Evolutionary conservation across 2,329 filamentous ascomycete genomes (phyloP), one percentile per base, ranked within the genome.

Genomic region (Alternaria longipes): DNA sequence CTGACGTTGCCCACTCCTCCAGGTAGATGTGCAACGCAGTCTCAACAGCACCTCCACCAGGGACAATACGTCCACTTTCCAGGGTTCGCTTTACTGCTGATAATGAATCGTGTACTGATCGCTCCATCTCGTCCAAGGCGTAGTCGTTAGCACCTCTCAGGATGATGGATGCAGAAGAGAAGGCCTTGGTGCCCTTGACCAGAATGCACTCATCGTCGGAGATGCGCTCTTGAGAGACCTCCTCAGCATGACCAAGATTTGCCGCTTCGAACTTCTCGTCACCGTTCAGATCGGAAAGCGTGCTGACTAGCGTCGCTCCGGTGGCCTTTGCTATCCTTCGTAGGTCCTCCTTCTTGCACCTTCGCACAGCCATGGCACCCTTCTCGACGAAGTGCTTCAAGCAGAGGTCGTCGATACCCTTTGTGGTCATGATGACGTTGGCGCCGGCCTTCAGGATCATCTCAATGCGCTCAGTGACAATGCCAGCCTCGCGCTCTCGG

Each of bases 1-100:
- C 94, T 38, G 95, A 98, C 72, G 95, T 94, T 54, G 95, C 95
- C 81, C 97, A 99, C 82, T 99, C 95, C 84, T 99, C 95, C 34
- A 99, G 88, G 83, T 98, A 99, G 78, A 99, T 99, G 84, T 98
- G 95, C 68, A 99, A 87, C 50, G 95, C 95, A n/a, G 95, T 98
- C 85, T 99, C 95, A 22, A 97, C 94, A 44, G 95, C 95, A 77
- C 94, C 95, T 68, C 95, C 95, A 68, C 95, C 95, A 16, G 95
- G 95, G 40, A 99, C 95, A 68, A 99, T 96, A 81, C 92, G 94
- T 74, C 95, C 95, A 76, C 93, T 97, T 84, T 99, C 95, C 8
- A 99, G 86, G 3, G 95, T 97, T 71, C 95, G 89, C 89, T 99
- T 99, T 67, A 99, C 94, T 47, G 95, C 95, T 69, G 92, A 97